These are phyloP conservation scores for Taxillus chinensis DNA, from an alignment of 164 flowering plant species.

Conservation along the genomic window DNA sequence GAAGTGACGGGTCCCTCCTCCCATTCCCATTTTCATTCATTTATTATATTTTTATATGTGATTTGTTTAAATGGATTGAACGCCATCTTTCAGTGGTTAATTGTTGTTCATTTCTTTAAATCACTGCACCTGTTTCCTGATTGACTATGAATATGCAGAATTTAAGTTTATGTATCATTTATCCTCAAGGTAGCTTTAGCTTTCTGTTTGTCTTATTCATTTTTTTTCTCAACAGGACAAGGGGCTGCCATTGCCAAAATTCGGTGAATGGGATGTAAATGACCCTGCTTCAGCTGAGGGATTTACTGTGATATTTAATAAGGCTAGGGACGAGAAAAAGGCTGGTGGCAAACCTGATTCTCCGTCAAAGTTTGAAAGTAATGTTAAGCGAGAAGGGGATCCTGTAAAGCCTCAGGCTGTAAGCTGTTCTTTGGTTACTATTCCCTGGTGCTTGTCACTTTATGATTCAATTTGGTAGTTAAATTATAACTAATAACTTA, in stretches of 20 bases:
- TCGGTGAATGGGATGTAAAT: slow-evolving; percentile 97
- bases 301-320: slow-evolving; percentile 86
- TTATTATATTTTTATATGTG: no score
- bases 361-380: slow-evolving; percentile 43
- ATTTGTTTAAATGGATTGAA: no score
- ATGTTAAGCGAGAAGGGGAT: slow-evolving; percentile 31
- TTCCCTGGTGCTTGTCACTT: neutral
- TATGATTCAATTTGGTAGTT: neutral
- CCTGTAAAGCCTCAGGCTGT: slow-evolving; percentile 56
- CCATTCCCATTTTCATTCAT: no score
- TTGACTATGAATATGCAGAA: no score
- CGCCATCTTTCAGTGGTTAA: no score
- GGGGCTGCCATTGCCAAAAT: slow-evolving; percentile 83
- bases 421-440: slow-evolving; percentile 22
- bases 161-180: no score
- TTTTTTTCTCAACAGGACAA: slow-evolving; percentile 38
- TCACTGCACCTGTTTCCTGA: no score
- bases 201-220: neutral
- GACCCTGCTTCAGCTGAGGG: slow-evolving; percentile 97
- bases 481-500: neutral
- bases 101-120: no score
- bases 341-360: slow-evolving; percentile 80
- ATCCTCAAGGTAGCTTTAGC: no score
- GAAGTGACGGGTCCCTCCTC: no score
- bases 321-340: slow-evolving; percentile 90